Evolutionary conservation across 805 yeast genomes (phyloP).

Genomic region (Wickerhamomyces subpelliculosus): DNA sequence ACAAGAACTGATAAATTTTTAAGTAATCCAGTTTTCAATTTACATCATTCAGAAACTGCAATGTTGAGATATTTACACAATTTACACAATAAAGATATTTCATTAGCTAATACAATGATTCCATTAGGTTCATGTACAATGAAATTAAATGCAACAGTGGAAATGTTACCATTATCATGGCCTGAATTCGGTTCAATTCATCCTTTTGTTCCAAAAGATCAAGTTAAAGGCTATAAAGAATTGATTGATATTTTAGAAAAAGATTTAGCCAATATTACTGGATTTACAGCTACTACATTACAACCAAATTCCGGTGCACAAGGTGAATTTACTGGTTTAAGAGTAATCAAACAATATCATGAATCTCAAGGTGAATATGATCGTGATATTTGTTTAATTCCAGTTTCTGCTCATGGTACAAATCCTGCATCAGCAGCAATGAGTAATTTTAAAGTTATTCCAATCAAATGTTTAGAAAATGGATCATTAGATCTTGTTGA

Average conservation of each 20-base stretch:
- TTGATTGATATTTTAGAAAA: slow-evolving; percentile 69
- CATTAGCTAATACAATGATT: slow-evolving; percentile 94
- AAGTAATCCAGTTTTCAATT: slow-evolving; percentile 71
- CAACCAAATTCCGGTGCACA: slow-evolving; percentile 99
- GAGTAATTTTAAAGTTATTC: slow-evolving; percentile 91
- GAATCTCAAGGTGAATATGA: slow-evolving; percentile 60
- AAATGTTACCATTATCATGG: slow-evolving; percentile 92
- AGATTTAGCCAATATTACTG: slow-evolving; percentile 88
- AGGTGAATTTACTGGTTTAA: slow-evolving; percentile 93
- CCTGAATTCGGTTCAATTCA: slow-evolving; percentile 86
- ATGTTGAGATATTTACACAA: slow-evolving; percentile 85
- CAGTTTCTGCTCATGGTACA: slow-evolving; percentile 97
- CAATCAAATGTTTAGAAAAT: slow-evolving; percentile 77
- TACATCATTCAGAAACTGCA: slow-evolving; percentile 90
- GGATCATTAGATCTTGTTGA: slow-evolving; percentile 86
- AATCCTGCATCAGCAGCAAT: slow-evolving; percentile 98
- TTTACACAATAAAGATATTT: slow-evolving; percentile 81
- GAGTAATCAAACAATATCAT: slow-evolving; percentile 76
- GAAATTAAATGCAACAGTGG: slow-evolving; percentile 94
- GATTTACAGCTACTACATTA: slow-evolving; percentile 81
- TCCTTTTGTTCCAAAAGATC: slow-evolving; percentile 87
- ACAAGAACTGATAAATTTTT: slow-evolving; percentile 55
- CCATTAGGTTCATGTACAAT: slow-evolving; percentile 97
- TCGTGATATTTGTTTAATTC: slow-evolving; percentile 86
- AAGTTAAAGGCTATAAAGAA: slow-evolving; percentile 81